Evolutionary conservation across 768 basidiomycete species (phyloP).

Genomic region (Amanita thiersii): DNA sequence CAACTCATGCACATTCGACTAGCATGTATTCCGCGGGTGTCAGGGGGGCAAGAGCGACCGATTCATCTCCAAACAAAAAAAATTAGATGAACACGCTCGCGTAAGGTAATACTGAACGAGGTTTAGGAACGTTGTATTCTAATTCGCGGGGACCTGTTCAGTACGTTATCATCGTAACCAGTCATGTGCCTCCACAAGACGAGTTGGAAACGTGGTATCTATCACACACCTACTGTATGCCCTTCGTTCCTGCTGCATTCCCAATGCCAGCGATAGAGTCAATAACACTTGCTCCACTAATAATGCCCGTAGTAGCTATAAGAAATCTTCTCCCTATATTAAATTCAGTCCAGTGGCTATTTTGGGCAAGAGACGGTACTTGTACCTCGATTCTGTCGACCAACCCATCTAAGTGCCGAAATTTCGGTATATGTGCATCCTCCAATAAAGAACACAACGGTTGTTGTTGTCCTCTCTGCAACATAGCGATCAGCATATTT

Average conservation of each 20-base stretch:
- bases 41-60: too few relatives aligned
- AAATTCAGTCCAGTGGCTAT: conserved; percentile 13
- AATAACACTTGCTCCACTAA: conserved; percentile 69
- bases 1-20: too few relatives aligned
- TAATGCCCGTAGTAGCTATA: conserved; percentile 86
- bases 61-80: too few relatives aligned
- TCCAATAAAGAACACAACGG: conserved; percentile 93
- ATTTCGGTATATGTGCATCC: conserved; percentile 98
- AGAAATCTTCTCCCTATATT: conserved; percentile 73
- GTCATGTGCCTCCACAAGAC: too few relatives aligned
- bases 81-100: too few relatives aligned
- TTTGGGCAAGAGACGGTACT: conserved; percentile 4
- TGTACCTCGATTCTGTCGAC: conserved; percentile 73
- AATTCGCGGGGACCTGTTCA: too few relatives aligned
- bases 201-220: too few relatives aligned
- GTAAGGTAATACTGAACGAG: too few relatives aligned
- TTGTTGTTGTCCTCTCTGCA: conserved; percentile 61
- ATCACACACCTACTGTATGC: background rate
- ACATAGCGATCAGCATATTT: background rate
- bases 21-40: too few relatives aligned
- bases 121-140: too few relatives aligned
- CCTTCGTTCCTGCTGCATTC: conserved; percentile 13
- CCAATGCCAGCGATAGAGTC: conserved; percentile 51
- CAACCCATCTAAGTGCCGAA: conserved; percentile 89
- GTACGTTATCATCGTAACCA: too few relatives aligned